Conservation (phyloP, 2,329 filamentous ascomycete genomes). For the Rhinocladiella mackenziei region DNA sequence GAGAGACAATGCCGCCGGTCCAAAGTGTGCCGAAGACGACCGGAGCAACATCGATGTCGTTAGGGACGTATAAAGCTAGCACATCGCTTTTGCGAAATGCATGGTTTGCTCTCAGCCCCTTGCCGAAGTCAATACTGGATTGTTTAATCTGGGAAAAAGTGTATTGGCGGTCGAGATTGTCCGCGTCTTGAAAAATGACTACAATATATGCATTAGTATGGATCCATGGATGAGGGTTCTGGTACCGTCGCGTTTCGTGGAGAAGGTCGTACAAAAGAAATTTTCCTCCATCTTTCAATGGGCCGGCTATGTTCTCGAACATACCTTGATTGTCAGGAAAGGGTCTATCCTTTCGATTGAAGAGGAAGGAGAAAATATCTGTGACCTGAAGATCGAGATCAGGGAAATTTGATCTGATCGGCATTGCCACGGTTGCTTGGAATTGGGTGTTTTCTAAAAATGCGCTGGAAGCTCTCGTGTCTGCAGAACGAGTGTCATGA, state of each 20-base stretch:
- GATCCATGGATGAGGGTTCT: no score
- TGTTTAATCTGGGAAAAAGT: conserved; percentile 65
- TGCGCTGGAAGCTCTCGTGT: no score
- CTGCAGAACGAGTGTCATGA: no score
- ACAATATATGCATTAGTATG: not conserved
- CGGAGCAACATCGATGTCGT: conserved; percentile 76
- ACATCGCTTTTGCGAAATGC: conserved; percentile 81
- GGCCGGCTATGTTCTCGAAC: conserved; percentile 15
- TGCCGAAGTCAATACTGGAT: conserved; percentile 70
- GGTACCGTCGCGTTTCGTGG: no score
- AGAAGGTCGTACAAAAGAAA: no score
- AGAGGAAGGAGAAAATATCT: conserved; percentile 75
- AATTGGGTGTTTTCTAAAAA: no score
- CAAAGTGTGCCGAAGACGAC: conserved; percentile 75
- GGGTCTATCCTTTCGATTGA: conserved; percentile 61
- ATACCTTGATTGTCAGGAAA: conserved; percentile 72
- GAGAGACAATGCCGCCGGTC: conserved; percentile 77
- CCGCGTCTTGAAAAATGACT: conserved; percentile 76
- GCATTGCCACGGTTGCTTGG: no score
- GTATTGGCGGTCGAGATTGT: conserved; percentile 61
- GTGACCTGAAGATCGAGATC: conserved; percentile 64
- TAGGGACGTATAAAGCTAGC: conserved; percentile 76
- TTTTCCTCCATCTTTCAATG: no score
- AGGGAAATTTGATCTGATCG: conserved; percentile 63
- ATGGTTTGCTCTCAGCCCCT: conserved; percentile 69